Evolutionary conservation across 106 monocot species (phyloP), one percentile per base, ranked within the genome.

Genomic region (Dendrobium nobile): DNA sequence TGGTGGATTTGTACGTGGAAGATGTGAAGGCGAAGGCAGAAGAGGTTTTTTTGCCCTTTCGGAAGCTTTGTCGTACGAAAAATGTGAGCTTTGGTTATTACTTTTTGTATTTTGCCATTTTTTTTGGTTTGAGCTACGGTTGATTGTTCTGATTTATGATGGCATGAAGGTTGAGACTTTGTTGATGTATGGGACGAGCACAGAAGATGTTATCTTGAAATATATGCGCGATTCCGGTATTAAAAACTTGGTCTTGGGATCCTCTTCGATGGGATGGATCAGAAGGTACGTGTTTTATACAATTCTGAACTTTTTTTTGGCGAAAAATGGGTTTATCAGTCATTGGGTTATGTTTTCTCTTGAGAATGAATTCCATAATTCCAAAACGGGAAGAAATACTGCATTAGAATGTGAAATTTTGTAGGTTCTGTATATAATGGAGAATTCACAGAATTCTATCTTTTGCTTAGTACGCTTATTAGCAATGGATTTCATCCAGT

Each of bases 201-300:
- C 84, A 33, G 86, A 72, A 0, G 79, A 24, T 19, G 84, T 84
- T 47, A 80, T 92, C 18, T 10, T 86, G 31, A 80, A 73, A 18
- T 92, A 86, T 79, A 76, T 86, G 20, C 11, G 48, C 20, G 81
- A 86, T 28, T 84, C 85, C 2, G 82, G 87, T 19, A 82, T 44
- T 24, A 80, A 19, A 70, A 88, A 88, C 72, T 82, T 92, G 82
- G 86, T 92, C 43, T 18, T 92, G 80, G 92, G 92, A 13, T 77
- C 80, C 11, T 75, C 89, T 11, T 87, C 87, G 9, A 11, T 82
- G 15, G n/a, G 67, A 58, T 90, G 86, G 86, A 54, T 90, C 22
- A 84, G 80, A 51, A 88, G 86, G 92, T 90, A 47, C 24, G 11
- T 2, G 1, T 48, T 72, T 17, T 72, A 33, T 16, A 27, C 72